Evolutionary conservation across 2,329 filamentous ascomycete species (phyloP), one percentile per base, ranked within the genome.

Genomic region (Neofusicoccum umdonicola): DNA sequence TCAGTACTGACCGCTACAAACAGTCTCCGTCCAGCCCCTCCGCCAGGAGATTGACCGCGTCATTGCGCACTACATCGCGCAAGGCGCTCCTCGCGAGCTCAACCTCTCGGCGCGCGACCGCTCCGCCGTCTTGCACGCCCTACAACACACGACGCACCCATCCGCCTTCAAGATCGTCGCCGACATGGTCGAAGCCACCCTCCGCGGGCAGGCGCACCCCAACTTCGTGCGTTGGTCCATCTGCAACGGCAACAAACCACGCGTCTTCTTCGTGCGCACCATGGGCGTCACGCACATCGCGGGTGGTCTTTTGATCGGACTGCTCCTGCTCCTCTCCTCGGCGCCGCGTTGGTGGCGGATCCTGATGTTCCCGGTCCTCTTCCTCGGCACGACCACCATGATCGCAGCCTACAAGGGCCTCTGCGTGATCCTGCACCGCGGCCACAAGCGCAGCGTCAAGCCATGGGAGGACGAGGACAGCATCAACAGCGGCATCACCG

Each of bases 201-300:
- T 95, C 3, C 88, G 91, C 41, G 84, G 84, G 68, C 90, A 94
- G 74, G 87, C 90, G 1, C 91, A 94, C 71, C 90, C 90, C 69
- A 94, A 94, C 79, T 94, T 94, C 80, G 87, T 95, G 69, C 87
- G 90, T 65, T 94, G 90, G 90, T 87, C 87, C 54, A 91, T 93
- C 75, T 90, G 88, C 82, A 95, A 95, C 75, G 90, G 90, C 71
- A 95, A 93, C 74, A 85, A 85, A 34, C 83, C 89, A 17, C 89
- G 91, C 44, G 86, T 92, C 63, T 78, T 85, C 66, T 92, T 92
- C 72, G 90, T 90, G 3, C 85, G 87, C 27, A 82, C 81, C 6
- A 82, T 93, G 2, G 90, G 91, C 17, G 77, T 86, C 17, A 80
- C 77, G 6, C 79, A 84, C 44, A 87, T 92, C 62, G 61, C 87